These are phyloP conservation scores for Scheffersomyces cryptocercus DNA, from an alignment of 1,139 yeast species.

Conservation along the genomic window DNA sequence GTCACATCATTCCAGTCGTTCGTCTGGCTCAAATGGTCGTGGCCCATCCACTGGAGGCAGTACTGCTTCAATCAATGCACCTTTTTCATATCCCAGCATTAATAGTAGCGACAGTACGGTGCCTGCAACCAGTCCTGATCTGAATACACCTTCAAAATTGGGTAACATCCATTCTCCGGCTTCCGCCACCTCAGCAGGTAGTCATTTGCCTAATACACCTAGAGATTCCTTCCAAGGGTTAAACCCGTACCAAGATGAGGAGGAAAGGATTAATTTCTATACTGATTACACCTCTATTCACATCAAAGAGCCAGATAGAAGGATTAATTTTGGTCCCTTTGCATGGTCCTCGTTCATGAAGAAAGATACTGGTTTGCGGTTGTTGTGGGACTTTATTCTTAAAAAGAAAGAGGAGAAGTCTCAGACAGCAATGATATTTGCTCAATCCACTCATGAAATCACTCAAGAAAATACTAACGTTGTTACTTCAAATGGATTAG, in stretches of 20 bases:
- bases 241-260: constrained; percentile 24
- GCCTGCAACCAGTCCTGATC: not conserved
- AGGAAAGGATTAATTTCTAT: constrained; percentile 40
- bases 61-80: no score
- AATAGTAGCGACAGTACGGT: not conserved
- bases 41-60: no score
- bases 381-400: constrained; percentile 32
- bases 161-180: not conserved
- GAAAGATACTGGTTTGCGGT: constrained; percentile 44
- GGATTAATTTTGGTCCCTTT: constrained; percentile 49
- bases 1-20: no score
- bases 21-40: no score
- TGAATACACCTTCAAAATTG: not conserved
- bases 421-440: constrained; percentile 9
- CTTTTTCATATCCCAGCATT: not conserved
- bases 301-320: constrained; percentile 31
- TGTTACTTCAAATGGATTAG: constrained; percentile 15
- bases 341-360: constrained; percentile 49
- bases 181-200: not conserved
- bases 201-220: no score
- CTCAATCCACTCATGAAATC: constrained; percentile 18
- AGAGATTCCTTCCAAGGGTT: constrained; percentile 9
- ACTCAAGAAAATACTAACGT: constrained; percentile 27
- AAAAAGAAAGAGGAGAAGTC: constrained; percentile 26
- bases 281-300: constrained; percentile 43